These are phyloP conservation scores for Penicillium flavigenum DNA, from an alignment of 495 filamentous ascomycete species.

Conservation along the genomic window DNA sequence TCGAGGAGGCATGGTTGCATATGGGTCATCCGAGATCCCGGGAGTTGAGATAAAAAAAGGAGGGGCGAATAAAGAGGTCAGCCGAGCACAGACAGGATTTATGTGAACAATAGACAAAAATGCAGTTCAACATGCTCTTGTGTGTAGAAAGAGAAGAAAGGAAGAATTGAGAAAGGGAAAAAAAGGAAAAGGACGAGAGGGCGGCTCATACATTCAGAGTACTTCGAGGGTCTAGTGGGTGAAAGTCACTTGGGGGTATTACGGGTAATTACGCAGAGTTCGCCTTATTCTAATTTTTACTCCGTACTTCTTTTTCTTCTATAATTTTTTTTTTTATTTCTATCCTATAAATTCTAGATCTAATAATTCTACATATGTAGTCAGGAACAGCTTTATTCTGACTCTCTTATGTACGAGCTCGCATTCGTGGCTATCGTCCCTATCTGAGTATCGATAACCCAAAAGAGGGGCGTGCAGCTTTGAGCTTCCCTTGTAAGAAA, in stretches of 20 bases:
- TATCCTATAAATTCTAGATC: not conserved
- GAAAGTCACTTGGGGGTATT: constrained; percentile 14
- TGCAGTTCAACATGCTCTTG: constrained; percentile 16
- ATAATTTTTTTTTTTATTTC: not conserved
- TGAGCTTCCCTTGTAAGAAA: constrained; percentile 6
- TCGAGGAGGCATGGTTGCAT: constrained; percentile 78
- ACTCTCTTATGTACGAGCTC: not conserved
- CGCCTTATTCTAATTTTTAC: constrained; percentile 1
- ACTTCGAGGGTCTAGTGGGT: constrained; percentile 11
- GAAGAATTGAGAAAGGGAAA: constrained; percentile 12
- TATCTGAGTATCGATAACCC: constrained; percentile 15
- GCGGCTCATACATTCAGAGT: constrained; percentile 22
- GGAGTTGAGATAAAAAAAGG: constrained; percentile 6
- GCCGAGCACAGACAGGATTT: constrained; percentile 9
- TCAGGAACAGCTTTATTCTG: not conserved
- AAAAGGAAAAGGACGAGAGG: constrained; percentile 15
- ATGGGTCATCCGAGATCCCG: constrained; percentile 28
- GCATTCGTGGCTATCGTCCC: constrained; percentile 6
- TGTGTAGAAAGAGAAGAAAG: constrained; percentile 21
- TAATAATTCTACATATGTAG: not conserved
- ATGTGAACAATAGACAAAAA: constrained; percentile 13
- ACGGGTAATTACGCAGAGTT: constrained; percentile 19
- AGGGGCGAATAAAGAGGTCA: constrained; percentile 8
- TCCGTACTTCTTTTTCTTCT: not conserved
- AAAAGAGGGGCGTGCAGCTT: constrained; percentile 11